phyloP scores from a whole-genome alignment of 139 green algal genomes.

The Chlorella sp. region DNA sequence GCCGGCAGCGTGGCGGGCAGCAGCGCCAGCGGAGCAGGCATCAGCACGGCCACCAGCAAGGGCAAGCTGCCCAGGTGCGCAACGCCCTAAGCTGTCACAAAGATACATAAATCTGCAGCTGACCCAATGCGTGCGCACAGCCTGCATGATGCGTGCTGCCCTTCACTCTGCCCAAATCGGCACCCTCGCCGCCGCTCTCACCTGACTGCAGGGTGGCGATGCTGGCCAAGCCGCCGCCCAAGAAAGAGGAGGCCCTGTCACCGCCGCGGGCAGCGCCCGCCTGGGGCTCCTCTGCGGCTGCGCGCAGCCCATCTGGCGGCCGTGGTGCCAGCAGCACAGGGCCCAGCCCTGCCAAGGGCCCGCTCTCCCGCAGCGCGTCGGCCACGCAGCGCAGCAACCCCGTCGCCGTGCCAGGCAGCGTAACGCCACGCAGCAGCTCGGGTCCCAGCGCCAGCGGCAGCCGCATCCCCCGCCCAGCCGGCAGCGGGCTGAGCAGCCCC shows the following conservation, averaged over 20 bases:
- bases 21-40: background rate
- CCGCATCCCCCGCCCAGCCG: constrained; percentile 6
- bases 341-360: constrained; percentile 30
- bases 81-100: background rate
- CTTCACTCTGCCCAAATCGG: no score
- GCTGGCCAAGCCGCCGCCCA: constrained; percentile 35
- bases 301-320: constrained; percentile 1
- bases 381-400: no score
- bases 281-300: background rate
- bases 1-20: background rate
- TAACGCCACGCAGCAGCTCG: no score
- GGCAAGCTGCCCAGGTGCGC: constrained; percentile 15
- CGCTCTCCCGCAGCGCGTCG: no score
- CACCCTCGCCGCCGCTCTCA: no score
- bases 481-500: background rate
- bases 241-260: constrained; percentile 27
- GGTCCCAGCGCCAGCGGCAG: constrained; percentile 2
- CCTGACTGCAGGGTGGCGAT: constrained; percentile 34
- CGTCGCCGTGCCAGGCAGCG: no score
- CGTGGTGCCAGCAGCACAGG: background rate
- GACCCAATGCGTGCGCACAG: no score
- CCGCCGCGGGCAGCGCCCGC: constrained; percentile 2
- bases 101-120: no score
- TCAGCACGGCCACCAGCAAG: background rate
- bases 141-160: no score